Conservation (phyloP, 139 green algal genomes). For the Limnomonas spitsbergensis region DNA sequence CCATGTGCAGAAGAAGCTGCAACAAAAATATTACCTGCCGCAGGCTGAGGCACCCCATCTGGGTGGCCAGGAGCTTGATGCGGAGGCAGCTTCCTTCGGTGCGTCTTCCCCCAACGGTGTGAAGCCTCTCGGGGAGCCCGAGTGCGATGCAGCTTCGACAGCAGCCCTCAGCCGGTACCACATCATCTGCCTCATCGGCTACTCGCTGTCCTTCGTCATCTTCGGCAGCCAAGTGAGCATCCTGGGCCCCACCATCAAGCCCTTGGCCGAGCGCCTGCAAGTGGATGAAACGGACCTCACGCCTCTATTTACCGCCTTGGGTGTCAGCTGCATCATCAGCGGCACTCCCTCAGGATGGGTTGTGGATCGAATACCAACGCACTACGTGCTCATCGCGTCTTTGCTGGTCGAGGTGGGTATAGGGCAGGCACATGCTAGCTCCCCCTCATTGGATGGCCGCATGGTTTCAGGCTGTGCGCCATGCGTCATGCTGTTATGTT, state of each 20-base stretch:
- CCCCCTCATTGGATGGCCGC: too few species aligned
- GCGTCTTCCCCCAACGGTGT: too few species aligned
- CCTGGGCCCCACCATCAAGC: slow-evolving; percentile 40
- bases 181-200: slow-evolving; percentile 37
- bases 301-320: slow-evolving; percentile 44
- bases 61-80: too few species aligned
- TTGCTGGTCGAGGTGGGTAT: slow-evolving; percentile 37
- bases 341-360: slow-evolving; percentile 47
- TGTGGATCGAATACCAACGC: slow-evolving; percentile 40
- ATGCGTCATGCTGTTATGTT: too few species aligned
- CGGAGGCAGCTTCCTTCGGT: too few species aligned
- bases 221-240: slow-evolving; percentile 49
- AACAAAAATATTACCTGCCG: too few species aligned
- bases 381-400: slow-evolving; percentile 39
- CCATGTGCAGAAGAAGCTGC: too few species aligned
- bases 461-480: too few species aligned
- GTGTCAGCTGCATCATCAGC: slow-evolving; percentile 44
- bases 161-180: not conserved
- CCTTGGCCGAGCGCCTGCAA: slow-evolving; percentile 14
- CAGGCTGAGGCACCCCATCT: too few species aligned
- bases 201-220: slow-evolving; percentile 44
- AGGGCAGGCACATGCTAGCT: too few species aligned
- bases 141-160: too few species aligned
- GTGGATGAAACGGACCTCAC: slow-evolving; percentile 35
- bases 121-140: too few species aligned